Conservation (phyloP, 1,284 basidiomycete genomes). For the Phellinidium pouzarii region DNA sequence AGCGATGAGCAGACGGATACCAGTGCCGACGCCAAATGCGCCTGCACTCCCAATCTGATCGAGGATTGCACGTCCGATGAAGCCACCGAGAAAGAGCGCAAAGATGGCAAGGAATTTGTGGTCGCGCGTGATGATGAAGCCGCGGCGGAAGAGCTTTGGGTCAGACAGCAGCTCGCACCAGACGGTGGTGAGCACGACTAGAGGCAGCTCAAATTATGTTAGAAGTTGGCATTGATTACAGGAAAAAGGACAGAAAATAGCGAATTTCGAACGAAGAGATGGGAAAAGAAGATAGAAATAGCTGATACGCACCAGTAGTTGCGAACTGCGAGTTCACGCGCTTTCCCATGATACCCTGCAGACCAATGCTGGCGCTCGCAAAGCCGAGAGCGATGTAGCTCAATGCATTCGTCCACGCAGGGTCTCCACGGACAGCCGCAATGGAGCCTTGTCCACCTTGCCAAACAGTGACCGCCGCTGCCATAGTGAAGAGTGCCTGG, state of each 20-base stretch:
- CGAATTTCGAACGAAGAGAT: slow-evolving; percentile 6
- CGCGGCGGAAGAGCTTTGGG: slow-evolving; percentile 59
- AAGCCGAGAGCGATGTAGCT: slow-evolving; percentile 69
- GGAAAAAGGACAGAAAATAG: slow-evolving; percentile 9
- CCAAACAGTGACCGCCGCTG: slow-evolving; percentile 61
- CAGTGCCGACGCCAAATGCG: slow-evolving; percentile 63
- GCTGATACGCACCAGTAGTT: slow-evolving; percentile 54
- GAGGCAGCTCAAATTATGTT: too few species aligned
- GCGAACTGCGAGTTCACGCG: slow-evolving; percentile 72
- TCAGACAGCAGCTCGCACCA: slow-evolving; percentile 85
- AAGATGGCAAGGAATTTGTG: slow-evolving; percentile 65
- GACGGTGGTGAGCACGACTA: slow-evolving; percentile 69
- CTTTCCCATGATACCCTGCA: slow-evolving; percentile 84
- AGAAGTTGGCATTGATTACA: too few species aligned
- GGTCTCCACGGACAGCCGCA: slow-evolving; percentile 46
- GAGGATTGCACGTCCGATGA: slow-evolving; percentile 61
- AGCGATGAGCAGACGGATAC: slow-evolving; percentile 56
- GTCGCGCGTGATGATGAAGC: slow-evolving; percentile 57
- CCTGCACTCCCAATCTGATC: slow-evolving; percentile 55
- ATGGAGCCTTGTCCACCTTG: slow-evolving; percentile 51
- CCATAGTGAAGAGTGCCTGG: slow-evolving; percentile 71
- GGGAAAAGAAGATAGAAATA: slow-evolving; percentile 20
- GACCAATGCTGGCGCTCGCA: slow-evolving; percentile 70
- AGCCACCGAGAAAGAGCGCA: slow-evolving; percentile 71
- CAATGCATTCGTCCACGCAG: slow-evolving; percentile 61